Evolutionary conservation across 805 yeast species (phyloP), one percentile per base, ranked within the genome.

Genomic region (Candida anglica): DNA sequence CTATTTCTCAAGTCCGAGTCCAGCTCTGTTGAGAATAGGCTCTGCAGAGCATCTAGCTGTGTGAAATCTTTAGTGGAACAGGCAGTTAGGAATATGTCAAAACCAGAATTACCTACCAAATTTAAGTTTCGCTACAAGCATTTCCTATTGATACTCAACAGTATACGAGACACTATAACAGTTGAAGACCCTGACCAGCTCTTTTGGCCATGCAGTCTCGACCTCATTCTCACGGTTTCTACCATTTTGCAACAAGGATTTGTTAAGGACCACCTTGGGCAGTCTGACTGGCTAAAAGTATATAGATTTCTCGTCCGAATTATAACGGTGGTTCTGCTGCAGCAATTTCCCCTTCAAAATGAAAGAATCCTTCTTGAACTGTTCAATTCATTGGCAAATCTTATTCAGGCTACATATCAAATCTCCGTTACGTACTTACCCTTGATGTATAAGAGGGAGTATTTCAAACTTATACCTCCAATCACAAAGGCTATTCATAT

Each of bases 221-320:
- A 58, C 34, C 53, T 62, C 27, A 37, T 56, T 7, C 41, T 45
- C 16, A 39, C 53, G 1, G 16, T 61, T 3, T 29, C 44, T 10
- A 20, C 34, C 1, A 41, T 62, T 3, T 31, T 64, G 15, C 39
- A 35, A 7, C 45, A 52, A 31, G 46, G 45, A 13, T 50, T 46
- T 29, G 52, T 65, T 25, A 49, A 43, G 31, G 61, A 58, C n/a
- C 69, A 65, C 38, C 44, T 65, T 17, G 46, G 50, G 15, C 27
- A 25, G 2, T 48, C 43, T 1, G 53, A 48, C 14, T 66, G 71
- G 70, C 16, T 18, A 5, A 38, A 36, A 10, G 34, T 49, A 15
- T 50, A 40, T 37, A 33, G 51, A 8, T 56, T 61, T 34, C 40
- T 61, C 13, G 31, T 52, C 14, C 44, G 43, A 19, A 40, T 50